Percentiles rank a stretch among this genome's conserved stretches.
These are phyloP conservation scores for Teunomyces stri DNA, from an alignment of 805 yeast genomes.

Conservation along the genomic window DNA sequence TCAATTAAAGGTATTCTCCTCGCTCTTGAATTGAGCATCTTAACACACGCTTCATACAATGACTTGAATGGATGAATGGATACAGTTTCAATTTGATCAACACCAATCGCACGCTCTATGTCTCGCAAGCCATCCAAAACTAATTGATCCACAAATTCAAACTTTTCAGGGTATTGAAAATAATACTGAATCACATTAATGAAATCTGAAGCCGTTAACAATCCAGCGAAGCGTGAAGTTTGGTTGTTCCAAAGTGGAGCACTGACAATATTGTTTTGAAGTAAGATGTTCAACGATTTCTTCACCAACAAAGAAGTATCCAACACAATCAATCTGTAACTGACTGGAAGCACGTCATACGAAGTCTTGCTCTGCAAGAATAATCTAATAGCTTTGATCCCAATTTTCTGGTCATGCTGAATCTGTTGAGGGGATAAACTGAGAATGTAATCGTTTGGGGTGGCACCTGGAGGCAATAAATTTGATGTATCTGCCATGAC, in stretches of 20 bases:
- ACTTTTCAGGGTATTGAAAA: slow-evolving; percentile 82
- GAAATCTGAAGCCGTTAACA: slow-evolving; percentile 87
- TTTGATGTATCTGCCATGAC: slow-evolving; percentile 21
- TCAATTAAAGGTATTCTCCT: slow-evolving; percentile 94
- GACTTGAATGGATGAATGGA: slow-evolving; percentile 90
- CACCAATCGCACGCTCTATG: slow-evolving; percentile 85
- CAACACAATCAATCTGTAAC: slow-evolving; percentile 86
- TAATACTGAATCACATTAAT: slow-evolving; percentile 94
- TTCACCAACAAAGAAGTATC: slow-evolving; percentile 90
- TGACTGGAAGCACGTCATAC: slow-evolving; percentile 94
- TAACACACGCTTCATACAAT: slow-evolving; percentile 87
- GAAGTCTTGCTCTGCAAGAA: slow-evolving; percentile 89
- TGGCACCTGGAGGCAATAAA: slow-evolving; percentile 22
- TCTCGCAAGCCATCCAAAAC: slow-evolving; percentile 83
- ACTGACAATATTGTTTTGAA: slow-evolving; percentile 91
- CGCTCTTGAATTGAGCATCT: slow-evolving; percentile 85
- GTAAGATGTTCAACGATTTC: slow-evolving; percentile 81
- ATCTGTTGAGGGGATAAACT: slow-evolving; percentile 41
- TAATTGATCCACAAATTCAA: slow-evolving; percentile 81
- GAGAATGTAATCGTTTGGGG: slow-evolving; percentile 44
- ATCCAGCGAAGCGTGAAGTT: slow-evolving; percentile 88
- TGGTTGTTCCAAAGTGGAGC: slow-evolving; percentile 97
- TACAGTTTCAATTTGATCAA: slow-evolving; percentile 77
- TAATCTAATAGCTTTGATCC: slow-evolving; percentile 75
- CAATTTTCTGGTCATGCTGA: slow-evolving; percentile 65